phyloP scores from a whole-genome alignment of 1,284 basidiomycete genomes.

The Moniliophthora roreri region DNA sequence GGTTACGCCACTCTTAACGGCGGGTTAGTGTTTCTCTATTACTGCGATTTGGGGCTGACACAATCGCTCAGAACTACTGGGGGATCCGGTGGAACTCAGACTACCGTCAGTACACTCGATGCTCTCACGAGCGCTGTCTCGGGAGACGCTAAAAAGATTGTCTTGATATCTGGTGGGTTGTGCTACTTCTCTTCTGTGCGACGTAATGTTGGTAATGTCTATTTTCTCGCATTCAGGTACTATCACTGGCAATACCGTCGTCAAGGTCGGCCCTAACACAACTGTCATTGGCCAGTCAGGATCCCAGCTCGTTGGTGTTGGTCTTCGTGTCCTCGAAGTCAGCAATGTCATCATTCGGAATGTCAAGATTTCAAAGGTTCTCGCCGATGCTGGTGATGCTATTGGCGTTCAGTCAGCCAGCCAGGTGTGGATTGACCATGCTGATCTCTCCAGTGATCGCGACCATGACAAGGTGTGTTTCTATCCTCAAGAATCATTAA shows the following conservation, averaged over 20 bases:
- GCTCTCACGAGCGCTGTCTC: conserved; percentile 42
- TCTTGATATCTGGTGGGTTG: conserved; percentile 38
- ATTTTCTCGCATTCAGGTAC: conserved; percentile 27
- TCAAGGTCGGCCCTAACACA: conserved; percentile 44
- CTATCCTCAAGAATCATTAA: neutral
- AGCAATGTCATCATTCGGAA: conserved; percentile 50
- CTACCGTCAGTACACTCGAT: conserved; percentile 41
- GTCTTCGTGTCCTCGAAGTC: conserved; percentile 40
- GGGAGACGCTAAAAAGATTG: conserved; percentile 42
- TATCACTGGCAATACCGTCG: conserved; percentile 40
- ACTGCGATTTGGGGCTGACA: neutral
- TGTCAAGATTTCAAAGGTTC: conserved; percentile 48
- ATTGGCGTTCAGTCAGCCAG: conserved; percentile 41
- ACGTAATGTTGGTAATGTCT: neutral
- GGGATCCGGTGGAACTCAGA: conserved; percentile 44
- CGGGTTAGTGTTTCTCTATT: conserved; percentile 25
- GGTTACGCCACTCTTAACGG: conserved; percentile 44
- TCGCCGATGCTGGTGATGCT: conserved; percentile 42
- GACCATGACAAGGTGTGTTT: conserved; percentile 39
- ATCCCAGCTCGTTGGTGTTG: conserved; percentile 36
- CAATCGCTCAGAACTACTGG: conserved; percentile 35
- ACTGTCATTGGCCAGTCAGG: conserved; percentile 35
- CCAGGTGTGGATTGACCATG: conserved; percentile 49
- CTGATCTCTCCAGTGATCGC: conserved; percentile 43
- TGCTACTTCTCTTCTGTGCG: neutral